Conservation (phyloP, 2,329 filamentous ascomycete genomes). For the Phaeosphaeria sp. region DNA sequence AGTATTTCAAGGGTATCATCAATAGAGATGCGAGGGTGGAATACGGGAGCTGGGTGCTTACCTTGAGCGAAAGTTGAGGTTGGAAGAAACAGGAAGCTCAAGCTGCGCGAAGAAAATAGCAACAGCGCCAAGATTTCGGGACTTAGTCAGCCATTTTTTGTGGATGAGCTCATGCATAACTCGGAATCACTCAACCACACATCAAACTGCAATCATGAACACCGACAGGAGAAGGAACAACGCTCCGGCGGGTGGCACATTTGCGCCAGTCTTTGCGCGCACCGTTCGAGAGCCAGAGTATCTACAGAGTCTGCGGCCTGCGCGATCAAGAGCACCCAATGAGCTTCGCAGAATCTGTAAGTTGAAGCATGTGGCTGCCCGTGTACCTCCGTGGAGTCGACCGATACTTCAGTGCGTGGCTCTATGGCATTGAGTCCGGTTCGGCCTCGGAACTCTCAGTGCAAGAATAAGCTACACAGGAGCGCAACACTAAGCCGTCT, state of each 20-base stretch:
- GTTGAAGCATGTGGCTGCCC: slow-evolving; percentile 39
- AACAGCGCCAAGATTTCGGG: slow-evolving; percentile 38
- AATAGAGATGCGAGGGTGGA: slow-evolving; percentile 42
- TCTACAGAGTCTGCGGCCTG: slow-evolving; percentile 55
- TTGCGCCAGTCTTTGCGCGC: slow-evolving; percentile 72
- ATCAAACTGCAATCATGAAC: slow-evolving; percentile 30
- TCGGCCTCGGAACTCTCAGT: not conserved
- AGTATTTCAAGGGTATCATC: slow-evolving; percentile 60
- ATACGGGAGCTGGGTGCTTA: slow-evolving; percentile 15
- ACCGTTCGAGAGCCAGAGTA: slow-evolving; percentile 56
- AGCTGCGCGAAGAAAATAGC: slow-evolving; percentile 32
- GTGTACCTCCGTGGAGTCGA: not conserved
- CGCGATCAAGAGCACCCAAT: slow-evolving; percentile 68
- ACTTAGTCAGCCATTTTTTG: slow-evolving; percentile 35
- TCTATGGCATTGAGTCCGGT: not conserved
- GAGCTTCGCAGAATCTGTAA: slow-evolving; percentile 86
- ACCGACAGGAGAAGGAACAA: slow-evolving; percentile 86
- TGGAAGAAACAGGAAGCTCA: slow-evolving; percentile 24
- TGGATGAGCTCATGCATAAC: slow-evolving; percentile 11
- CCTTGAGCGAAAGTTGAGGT: slow-evolving; percentile 29
- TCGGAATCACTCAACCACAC: slow-evolving; percentile 5
- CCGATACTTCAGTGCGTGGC: not conserved
- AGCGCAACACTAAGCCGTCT: slow-evolving; percentile 17
- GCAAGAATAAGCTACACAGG: not conserved
- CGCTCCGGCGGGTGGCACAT: slow-evolving; percentile 79